Conservation (phyloP, 805 yeast genomes). For the Priceomyces fermenticarens region DNA sequence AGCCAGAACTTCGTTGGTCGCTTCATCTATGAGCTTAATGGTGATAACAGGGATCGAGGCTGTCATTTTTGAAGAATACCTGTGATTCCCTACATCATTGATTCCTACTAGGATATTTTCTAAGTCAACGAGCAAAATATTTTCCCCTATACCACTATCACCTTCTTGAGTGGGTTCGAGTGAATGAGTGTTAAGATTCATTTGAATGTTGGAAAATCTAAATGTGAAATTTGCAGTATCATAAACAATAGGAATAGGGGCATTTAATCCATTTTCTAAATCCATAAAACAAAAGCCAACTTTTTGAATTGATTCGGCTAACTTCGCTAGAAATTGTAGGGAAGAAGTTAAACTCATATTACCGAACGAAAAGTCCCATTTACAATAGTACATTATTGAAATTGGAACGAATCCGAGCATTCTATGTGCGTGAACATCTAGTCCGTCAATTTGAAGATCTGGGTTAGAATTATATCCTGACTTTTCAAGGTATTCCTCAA, state of each 20-base stretch:
- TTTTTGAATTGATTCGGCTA: constrained; percentile 41
- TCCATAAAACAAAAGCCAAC: constrained; percentile 67
- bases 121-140: constrained; percentile 14
- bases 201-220: constrained; percentile 43
- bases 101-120: constrained; percentile 36
- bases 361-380: constrained; percentile 83
- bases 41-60: constrained; percentile 48
- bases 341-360: constrained; percentile 51
- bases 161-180: no score
- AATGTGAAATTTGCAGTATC: constrained; percentile 71
- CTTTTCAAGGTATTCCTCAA: constrained; percentile 18
- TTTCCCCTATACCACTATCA: constrained; percentile 3
- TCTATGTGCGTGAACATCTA: constrained; percentile 78
- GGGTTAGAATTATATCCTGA: constrained; percentile 18
- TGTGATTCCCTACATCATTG: constrained; percentile 67
- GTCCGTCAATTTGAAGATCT: constrained; percentile 55
- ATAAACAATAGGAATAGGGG: constrained; percentile 52
- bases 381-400: constrained; percentile 84
- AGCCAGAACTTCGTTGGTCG: constrained; percentile 24
- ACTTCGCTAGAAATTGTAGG: constrained; percentile 41
- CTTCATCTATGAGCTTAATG: constrained; percentile 23
- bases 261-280: constrained; percentile 67
- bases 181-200: constrained; percentile 28
- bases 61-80: constrained; percentile 57
- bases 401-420: constrained; percentile 90